Percentiles rank a stretch among this genome's conserved stretches.
Conservation (phyloP, 768 basidiomycete genomes). For the Termitomyces sp. region DNA sequence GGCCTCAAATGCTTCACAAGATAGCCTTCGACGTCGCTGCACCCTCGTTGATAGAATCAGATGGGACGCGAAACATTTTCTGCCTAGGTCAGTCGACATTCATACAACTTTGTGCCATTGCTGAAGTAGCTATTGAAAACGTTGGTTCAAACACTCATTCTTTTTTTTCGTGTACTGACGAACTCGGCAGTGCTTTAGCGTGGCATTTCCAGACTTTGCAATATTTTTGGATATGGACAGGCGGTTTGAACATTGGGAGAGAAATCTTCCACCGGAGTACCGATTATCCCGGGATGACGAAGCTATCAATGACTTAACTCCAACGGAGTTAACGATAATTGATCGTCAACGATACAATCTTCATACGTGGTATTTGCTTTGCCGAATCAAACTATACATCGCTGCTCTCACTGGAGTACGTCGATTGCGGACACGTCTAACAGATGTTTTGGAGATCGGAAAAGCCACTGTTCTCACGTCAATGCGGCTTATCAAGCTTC, state of each 20-base stretch:
- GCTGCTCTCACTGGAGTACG: constrained; percentile 33
- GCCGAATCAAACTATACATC: constrained; percentile 40
- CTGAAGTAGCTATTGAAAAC: constrained; percentile 37
- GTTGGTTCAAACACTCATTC: constrained; percentile 17
- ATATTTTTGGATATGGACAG: constrained; percentile 37
- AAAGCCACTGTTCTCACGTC: constrained; percentile 34
- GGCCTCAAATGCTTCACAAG: constrained; percentile 37
- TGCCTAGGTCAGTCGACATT: constrained; percentile 31
- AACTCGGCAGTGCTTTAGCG: constrained; percentile 28
- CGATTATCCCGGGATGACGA: constrained; percentile 26
- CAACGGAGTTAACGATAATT: constrained; percentile 26
- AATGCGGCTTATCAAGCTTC: constrained; percentile 37
- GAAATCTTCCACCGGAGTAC: constrained; percentile 34
- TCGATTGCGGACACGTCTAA: constrained; percentile 18
- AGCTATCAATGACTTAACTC: constrained; percentile 20
- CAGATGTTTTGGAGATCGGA: constrained; percentile 26
- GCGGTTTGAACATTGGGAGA: constrained; percentile 40
- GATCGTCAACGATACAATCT: constrained; percentile 39
- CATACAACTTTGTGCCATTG: constrained; percentile 32
- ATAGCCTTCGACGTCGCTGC: constrained; percentile 32
- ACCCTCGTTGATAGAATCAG: constrained; percentile 22
- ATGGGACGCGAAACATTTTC: constrained; percentile 29
- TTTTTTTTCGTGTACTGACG: not conserved
- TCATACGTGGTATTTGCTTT: constrained; percentile 42
- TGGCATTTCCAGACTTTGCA: constrained; percentile 26